Base-by-base conservation (phyloP, 2,329 filamentous ascomycete species). In the Phoma sp. region DNA sequence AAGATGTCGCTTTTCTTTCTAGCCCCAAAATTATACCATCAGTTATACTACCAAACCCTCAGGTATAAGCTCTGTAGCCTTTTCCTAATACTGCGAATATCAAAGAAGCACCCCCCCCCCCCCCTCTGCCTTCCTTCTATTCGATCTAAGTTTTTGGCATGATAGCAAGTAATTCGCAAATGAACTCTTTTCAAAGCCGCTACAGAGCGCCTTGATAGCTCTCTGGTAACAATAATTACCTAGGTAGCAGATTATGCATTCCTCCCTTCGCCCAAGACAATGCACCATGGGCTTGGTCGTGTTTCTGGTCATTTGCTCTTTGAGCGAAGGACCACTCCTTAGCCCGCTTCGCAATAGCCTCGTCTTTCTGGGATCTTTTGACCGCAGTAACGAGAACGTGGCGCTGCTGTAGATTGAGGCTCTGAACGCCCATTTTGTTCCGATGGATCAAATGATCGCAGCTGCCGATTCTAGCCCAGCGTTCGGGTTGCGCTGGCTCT, bases 301-400 rank as follows among this genome's bases (percentile, higher is more conserved):
- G 49, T 52, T 66, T 59, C 48, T 65, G 63, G 24, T 47, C 45
- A 23, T 65, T 65, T 14, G 52, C 52, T 14, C 52, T 57, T 45
- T 57, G 53, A 8, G 57, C 53, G 47, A 56, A 59, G 3, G 39
- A 54, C 59, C 62, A 64, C 18, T 63, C 55, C 38, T 57, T 58
- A 25, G 57, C 56, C 14, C 54, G 36, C 22, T 32, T 46, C 3
- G 61, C 57, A 22, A 55, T 51, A 9, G 50, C 58, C 47, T 64
- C 61, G 11, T 51, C 58, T 29, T 57, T 59, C 50, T 66, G 61
- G 13, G 60, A 60, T 43, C 58, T 66, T 41, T 62, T 63, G 46
- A 58, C 55, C 5, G 65, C 57, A 25, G 60, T 36, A 9, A 62
- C 37, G 18, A 67, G 58, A n/a, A 51, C 55, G 14, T 58, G 58